Conservation (phyloP, 306 rosid species). For the Arachis stenosperma region DNA sequence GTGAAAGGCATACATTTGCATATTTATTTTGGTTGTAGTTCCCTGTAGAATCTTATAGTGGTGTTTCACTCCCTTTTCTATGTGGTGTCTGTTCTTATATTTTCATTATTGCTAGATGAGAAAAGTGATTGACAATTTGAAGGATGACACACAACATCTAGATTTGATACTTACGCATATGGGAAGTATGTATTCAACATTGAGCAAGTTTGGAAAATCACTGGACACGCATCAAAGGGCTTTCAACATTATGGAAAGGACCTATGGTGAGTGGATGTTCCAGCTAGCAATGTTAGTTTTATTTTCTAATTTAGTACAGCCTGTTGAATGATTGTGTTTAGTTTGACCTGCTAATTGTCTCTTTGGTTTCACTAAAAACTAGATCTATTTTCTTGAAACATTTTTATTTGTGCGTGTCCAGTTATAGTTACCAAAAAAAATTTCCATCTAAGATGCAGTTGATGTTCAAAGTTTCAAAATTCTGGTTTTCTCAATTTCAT, state of each 20-base stretch:
- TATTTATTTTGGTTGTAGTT: slow-evolving; percentile 18
- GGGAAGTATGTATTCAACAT: slow-evolving; percentile 83
- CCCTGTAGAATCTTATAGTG: background rate
- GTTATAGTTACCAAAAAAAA: slow-evolving; percentile 19
- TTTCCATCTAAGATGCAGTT: slow-evolving; percentile 30
- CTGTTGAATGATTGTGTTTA: slow-evolving; percentile 30
- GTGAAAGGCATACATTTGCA: slow-evolving; percentile 23
- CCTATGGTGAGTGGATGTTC: slow-evolving; percentile 56
- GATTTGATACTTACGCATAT: slow-evolving; percentile 88
- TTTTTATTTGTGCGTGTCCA: slow-evolving; percentile 11
- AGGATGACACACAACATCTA: slow-evolving; percentile 64
- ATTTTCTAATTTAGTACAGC: slow-evolving; percentile 10
- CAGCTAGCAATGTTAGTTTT: slow-evolving; percentile 27
- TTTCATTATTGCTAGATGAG: slow-evolving; percentile 62
- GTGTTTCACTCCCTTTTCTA: slow-evolving; percentile 17
- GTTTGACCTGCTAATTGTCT: slow-evolving; percentile 30
- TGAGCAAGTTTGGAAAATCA: slow-evolving; percentile 70
- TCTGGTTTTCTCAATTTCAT: slow-evolving; percentile 23
- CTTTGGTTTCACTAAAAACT: background rate
- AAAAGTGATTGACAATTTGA: slow-evolving; percentile 67
- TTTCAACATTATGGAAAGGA: slow-evolving; percentile 64
- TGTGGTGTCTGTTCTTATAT: slow-evolving; percentile 35
- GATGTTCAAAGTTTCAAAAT: slow-evolving; percentile 14
- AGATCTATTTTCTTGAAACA: slow-evolving; percentile 26
- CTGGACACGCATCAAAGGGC: slow-evolving; percentile 68